Evolutionary conservation across 768 basidiomycete genomes (phyloP), one percentile per base, ranked within the genome.

Genomic region (Coprinellus aureogranulatus): DNA sequence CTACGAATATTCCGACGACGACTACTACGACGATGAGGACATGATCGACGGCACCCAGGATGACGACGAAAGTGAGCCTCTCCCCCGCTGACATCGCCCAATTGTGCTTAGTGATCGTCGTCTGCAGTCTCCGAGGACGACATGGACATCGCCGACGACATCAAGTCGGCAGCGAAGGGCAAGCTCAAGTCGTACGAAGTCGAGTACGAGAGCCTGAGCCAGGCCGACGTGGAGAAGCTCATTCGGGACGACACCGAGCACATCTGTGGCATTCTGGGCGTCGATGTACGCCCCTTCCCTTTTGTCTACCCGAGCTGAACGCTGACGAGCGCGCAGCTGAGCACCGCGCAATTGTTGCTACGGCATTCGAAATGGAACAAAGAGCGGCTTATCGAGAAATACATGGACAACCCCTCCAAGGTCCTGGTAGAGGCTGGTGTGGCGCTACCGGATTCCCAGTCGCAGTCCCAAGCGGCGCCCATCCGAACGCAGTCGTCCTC

Each of bases 321-420:
- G 40, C 34, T 61, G 54, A 57, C 45, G 25, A 30, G 26, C n/a
- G 10, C 28, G 52, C 52, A 94, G 93, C 64, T 72, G 2, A 82
- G 82, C 64, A 82, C 82, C 2, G 94, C 94, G 3, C 80, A 85
- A 2, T 75, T 94, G 28, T 80, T 99, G 5, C 76, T 99, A 58
- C 85, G 94, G 27, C 76, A 90, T 73, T 84, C 89, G 78, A 78
- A 81, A 55, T 99, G 97, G 97, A 98, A 98, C 79, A 92, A 92
- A 68, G 97, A 99, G 70, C 87, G 88, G 55, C 82, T 99, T 22
- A 92, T 94, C 63, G 96, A 98, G 75, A 90, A 92, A 70, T 98
- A 92, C 74, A 97, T 97, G 94, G 96, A 98, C 65, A 90, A 93
- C 59, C 84, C 92, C 0, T 78, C 85, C 20, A 74, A 76, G 8